Conservation (phyloP, 2,329 filamentous ascomycete species). For the Rhinocladiella mackenziei region DNA sequence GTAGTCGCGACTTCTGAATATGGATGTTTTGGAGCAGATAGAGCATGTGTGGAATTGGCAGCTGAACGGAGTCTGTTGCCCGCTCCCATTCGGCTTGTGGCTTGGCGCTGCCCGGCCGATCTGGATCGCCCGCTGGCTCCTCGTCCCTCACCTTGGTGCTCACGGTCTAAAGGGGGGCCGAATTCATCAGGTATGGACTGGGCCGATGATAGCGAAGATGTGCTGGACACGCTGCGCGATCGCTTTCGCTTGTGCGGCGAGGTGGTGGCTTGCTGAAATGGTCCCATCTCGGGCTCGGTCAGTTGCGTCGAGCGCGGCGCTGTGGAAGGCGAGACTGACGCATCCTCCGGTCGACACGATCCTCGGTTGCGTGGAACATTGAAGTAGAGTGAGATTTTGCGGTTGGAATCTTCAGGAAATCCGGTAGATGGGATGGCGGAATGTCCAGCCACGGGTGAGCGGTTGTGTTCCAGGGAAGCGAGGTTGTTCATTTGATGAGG, state of each 20-base stretch:
- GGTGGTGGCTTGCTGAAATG: constrained; percentile 6
- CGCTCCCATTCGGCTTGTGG: constrained; percentile 18
- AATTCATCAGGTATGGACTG: constrained; percentile 37
- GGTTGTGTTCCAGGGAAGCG: constrained; percentile 9
- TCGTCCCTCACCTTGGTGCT: constrained; percentile 9
- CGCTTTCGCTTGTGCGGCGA: constrained; percentile 22
- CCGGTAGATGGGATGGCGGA: no score
- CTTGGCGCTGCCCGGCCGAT: constrained; percentile 24
- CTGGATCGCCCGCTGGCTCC: constrained; percentile 12
- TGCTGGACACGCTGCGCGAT: constrained; percentile 31
- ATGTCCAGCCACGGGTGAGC: constrained; percentile 1
- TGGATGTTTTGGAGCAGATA: constrained; percentile 8
- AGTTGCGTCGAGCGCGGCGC: constrained; percentile 5
- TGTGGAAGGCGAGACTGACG: constrained; percentile 9
- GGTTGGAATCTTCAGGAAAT: constrained; percentile 4
- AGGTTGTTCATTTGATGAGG: constrained; percentile 11
- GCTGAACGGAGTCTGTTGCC: constrained; percentile 24
- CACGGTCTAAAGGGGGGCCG: constrained; percentile 27
- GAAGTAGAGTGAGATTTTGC: constrained; percentile 16
- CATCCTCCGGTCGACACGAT: constrained; percentile 4
- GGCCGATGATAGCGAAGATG: constrained; percentile 40
- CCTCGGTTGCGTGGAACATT: constrained; percentile 2
- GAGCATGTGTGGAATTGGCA: constrained; percentile 12
- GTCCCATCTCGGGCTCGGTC: no score
- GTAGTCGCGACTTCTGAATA: constrained; percentile 3